A percentile compares a stretch with the other conserved stretches of the same genome.
phyloP scores from a whole-genome alignment of 2,329 filamentous ascomycete species.

The Fusarium nodosum region DNA sequence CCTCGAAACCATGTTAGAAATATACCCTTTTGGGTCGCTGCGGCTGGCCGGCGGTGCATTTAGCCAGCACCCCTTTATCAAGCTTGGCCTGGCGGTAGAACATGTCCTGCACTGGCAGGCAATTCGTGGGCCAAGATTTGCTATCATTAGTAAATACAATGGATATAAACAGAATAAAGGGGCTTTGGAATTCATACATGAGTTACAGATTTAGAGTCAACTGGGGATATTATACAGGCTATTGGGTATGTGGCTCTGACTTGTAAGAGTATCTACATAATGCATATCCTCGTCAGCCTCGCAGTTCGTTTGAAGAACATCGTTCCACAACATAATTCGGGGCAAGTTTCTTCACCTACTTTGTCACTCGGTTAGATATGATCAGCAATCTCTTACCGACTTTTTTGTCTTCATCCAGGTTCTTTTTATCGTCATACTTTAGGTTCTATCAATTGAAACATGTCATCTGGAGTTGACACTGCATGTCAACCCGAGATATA shows the following conservation, averaged over 20 bases:
- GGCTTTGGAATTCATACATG: neutral
- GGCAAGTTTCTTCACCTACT: slow-evolving; percentile 5
- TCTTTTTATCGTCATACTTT: neutral
- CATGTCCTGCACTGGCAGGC: neutral
- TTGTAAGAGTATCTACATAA: neutral
- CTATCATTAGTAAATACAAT: neutral
- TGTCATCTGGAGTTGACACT: neutral
- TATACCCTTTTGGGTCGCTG: slow-evolving; percentile 26
- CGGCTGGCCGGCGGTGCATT: slow-evolving; percentile 13
- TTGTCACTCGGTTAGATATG: neutral
- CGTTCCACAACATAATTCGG: neutral
- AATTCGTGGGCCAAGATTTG: neutral
- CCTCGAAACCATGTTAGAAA: slow-evolving; percentile 11
- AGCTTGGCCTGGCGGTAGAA: neutral
- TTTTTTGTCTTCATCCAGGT: neutral
- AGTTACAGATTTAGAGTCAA: neutral
- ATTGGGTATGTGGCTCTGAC: neutral
- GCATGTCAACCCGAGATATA: neutral
- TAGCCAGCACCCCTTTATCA: neutral
- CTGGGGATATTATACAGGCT: neutral
- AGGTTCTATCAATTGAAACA: neutral
- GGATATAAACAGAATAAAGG: neutral
- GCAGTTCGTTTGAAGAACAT: slow-evolving; percentile 12
- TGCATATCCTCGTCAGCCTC: slow-evolving; percentile 11
- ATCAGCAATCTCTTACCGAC: slow-evolving; percentile 7